Evolutionary conservation across 805 yeast species (phyloP).

Genomic region (Tetrapisispora arboricola): DNA sequence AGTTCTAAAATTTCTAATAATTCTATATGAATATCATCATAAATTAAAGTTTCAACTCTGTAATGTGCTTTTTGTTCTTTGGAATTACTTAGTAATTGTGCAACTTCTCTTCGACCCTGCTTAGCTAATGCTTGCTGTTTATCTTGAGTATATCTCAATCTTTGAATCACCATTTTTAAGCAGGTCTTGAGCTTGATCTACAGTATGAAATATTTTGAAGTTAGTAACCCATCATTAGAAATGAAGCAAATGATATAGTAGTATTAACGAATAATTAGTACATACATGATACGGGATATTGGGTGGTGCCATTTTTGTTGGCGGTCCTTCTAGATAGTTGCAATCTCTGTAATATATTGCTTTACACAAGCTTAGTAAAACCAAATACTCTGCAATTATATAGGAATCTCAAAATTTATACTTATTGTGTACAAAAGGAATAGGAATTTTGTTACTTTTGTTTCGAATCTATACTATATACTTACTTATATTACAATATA

Average conservation of each 20-base stretch:
- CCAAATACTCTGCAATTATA: too few species aligned
- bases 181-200: slow-evolving; percentile 26
- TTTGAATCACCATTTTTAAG: slow-evolving; percentile 57
- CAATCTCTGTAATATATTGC: too few species aligned
- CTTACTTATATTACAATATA: neutral
- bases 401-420: too few species aligned
- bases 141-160: slow-evolving; percentile 61
- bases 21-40: slow-evolving; percentile 75
- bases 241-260: neutral
- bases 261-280: too few species aligned
- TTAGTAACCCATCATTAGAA: neutral
- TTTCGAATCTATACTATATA: neutral
- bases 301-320: neutral
- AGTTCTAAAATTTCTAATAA: slow-evolving; percentile 68
- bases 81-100: slow-evolving; percentile 57
- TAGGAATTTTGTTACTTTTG: too few species aligned
- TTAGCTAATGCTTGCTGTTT: slow-evolving; percentile 67
- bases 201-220: neutral
- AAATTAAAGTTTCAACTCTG: slow-evolving; percentile 71
- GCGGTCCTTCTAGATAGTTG: neutral
- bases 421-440: too few species aligned
- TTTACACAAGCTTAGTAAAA: too few species aligned
- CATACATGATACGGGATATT: slow-evolving; percentile 5
- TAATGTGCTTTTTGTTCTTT: slow-evolving; percentile 78
- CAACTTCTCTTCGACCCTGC: slow-evolving; percentile 59